Conservation (phyloP, 2,329 filamentous ascomycete genomes). For the Lomentospora prolificans region DNA sequence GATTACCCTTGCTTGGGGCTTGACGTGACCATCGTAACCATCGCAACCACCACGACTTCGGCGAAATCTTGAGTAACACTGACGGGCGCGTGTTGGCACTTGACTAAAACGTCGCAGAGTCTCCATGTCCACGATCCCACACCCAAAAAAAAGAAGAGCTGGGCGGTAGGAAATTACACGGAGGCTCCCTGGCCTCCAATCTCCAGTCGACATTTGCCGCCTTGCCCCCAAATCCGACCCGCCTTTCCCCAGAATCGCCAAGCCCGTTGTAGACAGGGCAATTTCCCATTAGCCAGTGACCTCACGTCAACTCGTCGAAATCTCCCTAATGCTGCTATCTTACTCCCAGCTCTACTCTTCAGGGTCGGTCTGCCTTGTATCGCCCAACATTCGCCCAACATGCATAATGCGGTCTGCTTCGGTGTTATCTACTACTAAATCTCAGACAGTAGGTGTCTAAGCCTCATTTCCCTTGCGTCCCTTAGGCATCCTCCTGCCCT, state of each 20-base stretch:
- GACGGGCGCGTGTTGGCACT: not conserved
- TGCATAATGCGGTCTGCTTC: not conserved
- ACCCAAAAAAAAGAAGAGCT: not conserved
- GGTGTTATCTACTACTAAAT: not conserved
- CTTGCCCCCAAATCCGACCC: not conserved
- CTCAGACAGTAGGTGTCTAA: not conserved
- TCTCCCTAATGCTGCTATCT: not conserved
- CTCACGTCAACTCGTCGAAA: not conserved
- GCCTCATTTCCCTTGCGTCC: not conserved
- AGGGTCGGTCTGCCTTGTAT: not conserved
- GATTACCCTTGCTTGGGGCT: too few species aligned
- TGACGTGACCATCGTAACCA: not conserved
- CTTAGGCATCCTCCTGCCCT: not conserved
- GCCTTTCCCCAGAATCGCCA: not conserved
- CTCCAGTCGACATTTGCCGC: slow-evolving; percentile 1
- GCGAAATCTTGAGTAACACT: not conserved
- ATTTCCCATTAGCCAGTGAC: not conserved
- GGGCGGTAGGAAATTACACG: not conserved
- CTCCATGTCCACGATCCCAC: not conserved
- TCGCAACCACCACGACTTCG: not conserved
- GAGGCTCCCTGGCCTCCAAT: not conserved
- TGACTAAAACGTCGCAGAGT: not conserved
- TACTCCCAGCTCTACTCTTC: too few species aligned
- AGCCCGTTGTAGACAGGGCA: not conserved
- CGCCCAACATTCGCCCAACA: not conserved